These are phyloP conservation scores for Naganishia albida DNA, from an alignment of 1,284 basidiomycete species.

Conservation along the genomic window DNA sequence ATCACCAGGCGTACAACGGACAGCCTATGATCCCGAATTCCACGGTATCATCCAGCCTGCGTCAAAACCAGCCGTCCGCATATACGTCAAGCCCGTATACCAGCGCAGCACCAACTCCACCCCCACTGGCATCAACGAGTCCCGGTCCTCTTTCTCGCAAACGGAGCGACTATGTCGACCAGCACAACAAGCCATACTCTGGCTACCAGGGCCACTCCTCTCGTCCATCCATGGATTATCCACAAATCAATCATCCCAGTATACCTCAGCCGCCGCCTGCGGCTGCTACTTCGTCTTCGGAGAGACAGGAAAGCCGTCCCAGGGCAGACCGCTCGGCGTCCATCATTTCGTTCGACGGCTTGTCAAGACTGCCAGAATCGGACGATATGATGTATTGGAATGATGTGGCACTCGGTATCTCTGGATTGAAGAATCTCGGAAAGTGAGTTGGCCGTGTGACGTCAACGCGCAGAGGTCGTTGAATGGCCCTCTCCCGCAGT, in stretches of 20 bases:
- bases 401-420: slow-evolving; percentile 73
- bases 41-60: slow-evolving; percentile 5
- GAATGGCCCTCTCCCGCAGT: slow-evolving; percentile 36
- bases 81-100: slow-evolving; percentile 37
- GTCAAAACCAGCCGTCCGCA: slow-evolving; percentile 36
- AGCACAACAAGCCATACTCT: slow-evolving; percentile 69
- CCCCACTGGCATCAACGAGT: slow-evolving; percentile 70
- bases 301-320: slow-evolving; percentile 69
- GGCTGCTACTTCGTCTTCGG: slow-evolving; percentile 66
- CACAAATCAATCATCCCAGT: slow-evolving; percentile 63
- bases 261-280: slow-evolving; percentile 74
- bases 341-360: slow-evolving; percentile 41
- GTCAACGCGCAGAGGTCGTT: background rate
- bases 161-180: slow-evolving; percentile 76
- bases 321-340: slow-evolving; percentile 39
- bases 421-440: slow-evolving; percentile 91
- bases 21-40: slow-evolving; percentile 30
- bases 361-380: slow-evolving; percentile 39
- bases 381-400: slow-evolving; percentile 70
- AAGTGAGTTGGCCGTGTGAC: slow-evolving; percentile 58
- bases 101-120: slow-evolving; percentile 66
- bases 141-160: slow-evolving; percentile 66
- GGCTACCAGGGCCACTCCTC: slow-evolving; percentile 47
- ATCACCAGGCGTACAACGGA: slow-evolving; percentile 28
- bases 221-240: slow-evolving; percentile 69